Conservation (phyloP, 352 stramenopile genomes). For the Thraustotheca clavata region DNA sequence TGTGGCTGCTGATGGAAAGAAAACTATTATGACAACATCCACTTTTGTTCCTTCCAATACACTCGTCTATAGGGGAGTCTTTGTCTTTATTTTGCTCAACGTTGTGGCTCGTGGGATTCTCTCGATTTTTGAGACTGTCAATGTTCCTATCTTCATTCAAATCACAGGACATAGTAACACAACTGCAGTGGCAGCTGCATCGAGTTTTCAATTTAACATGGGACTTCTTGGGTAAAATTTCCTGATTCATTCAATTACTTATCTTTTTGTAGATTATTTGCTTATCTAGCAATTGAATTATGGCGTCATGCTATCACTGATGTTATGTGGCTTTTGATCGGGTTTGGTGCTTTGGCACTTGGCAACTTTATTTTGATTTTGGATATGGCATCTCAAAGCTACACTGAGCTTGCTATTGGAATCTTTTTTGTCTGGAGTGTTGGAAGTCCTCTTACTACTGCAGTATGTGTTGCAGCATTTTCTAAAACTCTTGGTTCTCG, state of each 20-base stretch:
- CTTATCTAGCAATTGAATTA: constrained; percentile 73
- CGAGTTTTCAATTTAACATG: constrained; percentile 78
- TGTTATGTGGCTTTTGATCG: constrained; percentile 58
- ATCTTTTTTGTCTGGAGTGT: constrained; percentile 78
- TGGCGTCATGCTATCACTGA: constrained; percentile 60
- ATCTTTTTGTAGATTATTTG: too few species aligned
- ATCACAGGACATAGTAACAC: constrained; percentile 51
- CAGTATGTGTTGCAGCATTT: constrained; percentile 63
- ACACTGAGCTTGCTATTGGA: constrained; percentile 37
- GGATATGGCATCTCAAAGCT: constrained; percentile 34
- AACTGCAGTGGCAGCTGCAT: constrained; percentile 54
- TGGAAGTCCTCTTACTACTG: constrained; percentile 65
- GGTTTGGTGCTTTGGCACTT: constrained; percentile 49
- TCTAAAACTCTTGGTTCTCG: constrained; percentile 65
- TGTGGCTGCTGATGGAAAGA: constrained; percentile 28
- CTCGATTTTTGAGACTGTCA: constrained; percentile 77
- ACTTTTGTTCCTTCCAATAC: constrained; percentile 46
- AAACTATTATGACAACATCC: constrained; percentile 34
- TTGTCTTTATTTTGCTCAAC: constrained; percentile 78
- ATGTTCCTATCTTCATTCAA: constrained; percentile 70
- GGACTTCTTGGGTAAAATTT: constrained; percentile 59
- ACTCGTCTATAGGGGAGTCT: constrained; percentile 59
- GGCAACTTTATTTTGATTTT: constrained; percentile 55
- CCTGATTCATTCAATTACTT: too few species aligned
- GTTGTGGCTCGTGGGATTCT: constrained; percentile 65